These are phyloP conservation scores for Ilyonectria robusta DNA, from an alignment of 2,329 filamentous ascomycete genomes.

Conservation along the genomic window DNA sequence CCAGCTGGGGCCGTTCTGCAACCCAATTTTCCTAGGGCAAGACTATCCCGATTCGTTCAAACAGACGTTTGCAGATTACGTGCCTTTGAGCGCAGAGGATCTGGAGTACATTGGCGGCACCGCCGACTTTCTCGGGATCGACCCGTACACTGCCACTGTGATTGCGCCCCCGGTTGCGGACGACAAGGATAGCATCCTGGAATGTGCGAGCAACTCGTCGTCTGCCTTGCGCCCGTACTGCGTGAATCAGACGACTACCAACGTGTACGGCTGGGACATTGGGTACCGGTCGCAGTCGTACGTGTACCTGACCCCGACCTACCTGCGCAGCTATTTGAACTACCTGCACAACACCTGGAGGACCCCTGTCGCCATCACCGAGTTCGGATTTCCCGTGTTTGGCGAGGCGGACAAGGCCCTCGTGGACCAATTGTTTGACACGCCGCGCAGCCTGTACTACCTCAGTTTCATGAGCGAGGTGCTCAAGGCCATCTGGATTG, in stretches of 20 bases:
- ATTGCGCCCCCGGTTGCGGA: conserved; percentile 60
- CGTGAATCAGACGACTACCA: conserved; percentile 62
- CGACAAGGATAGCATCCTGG: conserved; percentile 57
- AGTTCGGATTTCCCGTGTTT: conserved; percentile 71
- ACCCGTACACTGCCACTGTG: conserved; percentile 70
- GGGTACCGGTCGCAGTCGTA: conserved; percentile 70
- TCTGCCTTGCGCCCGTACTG: conserved; percentile 66
- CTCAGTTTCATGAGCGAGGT: conserved; percentile 67
- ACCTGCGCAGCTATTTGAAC: conserved; percentile 68
- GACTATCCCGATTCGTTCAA: conserved; percentile 65
- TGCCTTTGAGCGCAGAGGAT: conserved; percentile 62
- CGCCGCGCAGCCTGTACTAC: conserved; percentile 68
- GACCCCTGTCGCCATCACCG: conserved; percentile 62
- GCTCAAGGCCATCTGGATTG: conserved; percentile 68
- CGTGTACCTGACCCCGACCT: conserved; percentile 71
- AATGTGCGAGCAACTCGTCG: conserved; percentile 62
- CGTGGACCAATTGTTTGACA: conserved; percentile 67
- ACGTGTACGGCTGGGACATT: conserved; percentile 69
- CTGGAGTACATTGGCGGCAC: conserved; percentile 65
- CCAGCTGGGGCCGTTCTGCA: conserved; percentile 64
- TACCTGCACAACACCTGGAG: conserved; percentile 74
- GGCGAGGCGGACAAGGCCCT: conserved; percentile 60
- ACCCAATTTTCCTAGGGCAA: conserved; percentile 65
- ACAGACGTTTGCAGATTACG: conserved; percentile 60
- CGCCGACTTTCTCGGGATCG: conserved; percentile 69